Evolutionary conservation across 2,329 filamentous ascomycete genomes (phyloP).

Genomic region (Uncinocarpus reesii): DNA sequence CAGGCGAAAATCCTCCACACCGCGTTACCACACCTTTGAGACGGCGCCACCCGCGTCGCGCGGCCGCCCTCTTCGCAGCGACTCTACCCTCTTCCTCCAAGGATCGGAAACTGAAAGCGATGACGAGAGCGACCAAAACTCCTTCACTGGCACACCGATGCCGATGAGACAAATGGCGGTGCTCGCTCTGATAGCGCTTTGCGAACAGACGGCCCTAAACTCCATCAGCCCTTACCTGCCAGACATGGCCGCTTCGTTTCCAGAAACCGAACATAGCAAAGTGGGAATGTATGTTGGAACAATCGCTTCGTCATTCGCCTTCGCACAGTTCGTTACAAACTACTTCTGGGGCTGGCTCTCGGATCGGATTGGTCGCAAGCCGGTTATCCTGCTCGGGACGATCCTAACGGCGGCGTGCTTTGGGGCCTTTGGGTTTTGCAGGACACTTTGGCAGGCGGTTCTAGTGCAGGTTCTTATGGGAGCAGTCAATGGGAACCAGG

Average conservation of each 20-base stretch:
- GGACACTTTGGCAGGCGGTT: slow-evolving; percentile 70
- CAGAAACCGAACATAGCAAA: slow-evolving; percentile 59
- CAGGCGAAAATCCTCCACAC: slow-evolving; percentile 22
- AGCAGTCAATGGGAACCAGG: slow-evolving; percentile 86
- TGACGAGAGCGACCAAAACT: slow-evolving; percentile 19
- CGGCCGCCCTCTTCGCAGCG: slow-evolving; percentile 36
- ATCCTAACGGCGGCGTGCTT: slow-evolving; percentile 75
- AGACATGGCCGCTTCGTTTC: slow-evolving; percentile 79
- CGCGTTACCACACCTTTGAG: slow-evolving; percentile 41
- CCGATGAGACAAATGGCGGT: slow-evolving; percentile 74
- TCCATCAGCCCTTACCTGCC: slow-evolving; percentile 93
- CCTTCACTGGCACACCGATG: slow-evolving; percentile 52
- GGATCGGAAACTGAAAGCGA: slow-evolving; percentile 16
- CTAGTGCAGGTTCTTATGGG: slow-evolving; percentile 85
- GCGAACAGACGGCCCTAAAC: slow-evolving; percentile 93
- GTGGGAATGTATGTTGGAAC: slow-evolving; percentile 82
- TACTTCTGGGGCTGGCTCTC: slow-evolving; percentile 83
- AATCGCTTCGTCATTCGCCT: slow-evolving; percentile 80
- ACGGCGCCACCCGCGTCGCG: slow-evolving; percentile 39
- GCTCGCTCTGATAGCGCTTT: slow-evolving; percentile 76
- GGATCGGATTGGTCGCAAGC: slow-evolving; percentile 69
- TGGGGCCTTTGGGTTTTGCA: slow-evolving; percentile 76
- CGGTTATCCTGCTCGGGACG: slow-evolving; percentile 71
- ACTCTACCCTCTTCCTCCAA: slow-evolving; percentile 11
- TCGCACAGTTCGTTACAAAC: slow-evolving; percentile 86